Conservation (phyloP, 2,329 filamentous ascomycete species). For the Fusarium compactum region DNA sequence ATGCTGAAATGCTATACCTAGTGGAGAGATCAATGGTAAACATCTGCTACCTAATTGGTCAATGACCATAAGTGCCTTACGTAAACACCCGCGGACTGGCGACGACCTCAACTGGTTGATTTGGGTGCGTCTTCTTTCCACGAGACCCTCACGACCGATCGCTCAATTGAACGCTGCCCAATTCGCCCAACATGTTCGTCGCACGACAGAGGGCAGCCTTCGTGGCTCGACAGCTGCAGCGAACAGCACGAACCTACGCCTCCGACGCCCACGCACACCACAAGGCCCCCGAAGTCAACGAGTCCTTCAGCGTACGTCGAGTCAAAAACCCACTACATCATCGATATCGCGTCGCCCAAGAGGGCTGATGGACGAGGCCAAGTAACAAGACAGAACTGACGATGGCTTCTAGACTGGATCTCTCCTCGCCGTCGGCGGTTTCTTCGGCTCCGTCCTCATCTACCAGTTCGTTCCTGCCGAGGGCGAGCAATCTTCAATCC, state of each 20-base stretch:
- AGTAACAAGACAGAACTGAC: constrained; percentile 31
- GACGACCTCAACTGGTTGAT: constrained; percentile 48
- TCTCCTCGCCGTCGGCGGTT: constrained; percentile 58
- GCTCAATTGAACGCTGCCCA: constrained; percentile 52
- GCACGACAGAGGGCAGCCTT: constrained; percentile 60
- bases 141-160: constrained; percentile 46
- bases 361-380: not conserved
- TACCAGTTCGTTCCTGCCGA: constrained; percentile 65
- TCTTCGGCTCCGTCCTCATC: constrained; percentile 59
- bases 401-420: constrained; percentile 59
- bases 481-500: constrained; percentile 62
- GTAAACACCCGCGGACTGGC: constrained; percentile 46
- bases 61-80: constrained; percentile 40
- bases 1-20: constrained; percentile 3
- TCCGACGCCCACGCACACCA: constrained; percentile 65
- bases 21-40: constrained; percentile 35
- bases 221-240: constrained; percentile 53
- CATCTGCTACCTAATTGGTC: constrained; percentile 41
- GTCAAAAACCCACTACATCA: constrained; percentile 47
- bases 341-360: constrained; percentile 10
- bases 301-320: constrained; percentile 68
- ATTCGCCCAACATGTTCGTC: constrained; percentile 54
- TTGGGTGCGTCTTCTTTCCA: constrained; percentile 42
- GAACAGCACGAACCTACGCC: constrained; percentile 63
- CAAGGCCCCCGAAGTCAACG: constrained; percentile 62